Evolutionary conservation across 2,329 filamentous ascomycete species (phyloP).

Genomic region (Colletotrichum coccodes): DNA sequence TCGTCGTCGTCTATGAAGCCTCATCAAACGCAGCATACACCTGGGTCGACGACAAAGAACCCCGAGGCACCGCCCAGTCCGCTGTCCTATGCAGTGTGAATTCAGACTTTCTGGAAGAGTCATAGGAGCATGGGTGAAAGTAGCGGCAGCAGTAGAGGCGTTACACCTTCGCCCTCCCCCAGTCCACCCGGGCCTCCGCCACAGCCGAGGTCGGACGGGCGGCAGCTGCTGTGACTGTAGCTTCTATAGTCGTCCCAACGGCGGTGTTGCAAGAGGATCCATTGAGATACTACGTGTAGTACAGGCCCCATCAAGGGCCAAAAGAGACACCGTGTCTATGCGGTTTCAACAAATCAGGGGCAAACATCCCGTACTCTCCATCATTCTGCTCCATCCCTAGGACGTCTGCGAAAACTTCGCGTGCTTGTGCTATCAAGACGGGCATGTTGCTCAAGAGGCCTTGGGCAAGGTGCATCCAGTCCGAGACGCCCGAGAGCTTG

Average conservation of each 20-base stretch:
- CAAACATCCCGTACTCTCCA: constrained; percentile 9
- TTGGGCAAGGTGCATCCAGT: constrained; percentile 26
- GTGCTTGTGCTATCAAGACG: not conserved
- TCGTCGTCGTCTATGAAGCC: constrained; percentile 46
- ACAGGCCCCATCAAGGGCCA: not conserved
- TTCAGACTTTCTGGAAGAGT: constrained; percentile 29
- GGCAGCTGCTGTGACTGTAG: constrained; percentile 4
- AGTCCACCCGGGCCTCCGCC: not conserved
- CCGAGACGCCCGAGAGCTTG: constrained; percentile 19
- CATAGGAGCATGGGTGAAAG: not conserved
- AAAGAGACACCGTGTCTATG: constrained; percentile 10
- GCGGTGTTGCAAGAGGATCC: not conserved
- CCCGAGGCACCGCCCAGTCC: constrained; percentile 34
- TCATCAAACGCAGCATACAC: constrained; percentile 37
- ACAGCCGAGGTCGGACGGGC: not conserved
- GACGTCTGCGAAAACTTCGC: constrained; percentile 8
- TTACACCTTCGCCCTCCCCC: not conserved
- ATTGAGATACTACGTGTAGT: no score
- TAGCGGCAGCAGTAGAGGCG: not conserved
- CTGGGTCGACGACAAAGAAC: constrained; percentile 42
- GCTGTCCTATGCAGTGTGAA: constrained; percentile 40
- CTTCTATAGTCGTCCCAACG: constrained; percentile 7
- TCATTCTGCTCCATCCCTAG: constrained; percentile 1
- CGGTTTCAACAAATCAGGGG: constrained; percentile 11
- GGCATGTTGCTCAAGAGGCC: constrained; percentile 26